These are phyloP conservation scores for Argentina anserina DNA, from an alignment of 306 rosid genomes.

Conservation along the genomic window DNA sequence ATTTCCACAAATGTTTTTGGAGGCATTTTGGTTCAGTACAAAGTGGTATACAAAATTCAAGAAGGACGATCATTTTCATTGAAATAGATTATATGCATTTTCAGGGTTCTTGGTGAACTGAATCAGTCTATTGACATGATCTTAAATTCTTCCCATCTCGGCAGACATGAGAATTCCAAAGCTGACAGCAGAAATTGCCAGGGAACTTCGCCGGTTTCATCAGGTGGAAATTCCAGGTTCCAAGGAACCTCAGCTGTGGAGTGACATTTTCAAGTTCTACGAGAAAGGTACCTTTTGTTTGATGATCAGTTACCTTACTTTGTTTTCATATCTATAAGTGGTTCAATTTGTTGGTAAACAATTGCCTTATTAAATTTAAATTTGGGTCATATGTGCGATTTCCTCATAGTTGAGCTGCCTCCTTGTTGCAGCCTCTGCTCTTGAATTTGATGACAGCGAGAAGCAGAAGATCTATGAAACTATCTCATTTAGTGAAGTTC, in stretches of 20 bases:
- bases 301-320: constrained; percentile 9
- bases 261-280: constrained; percentile 66
- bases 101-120: constrained; percentile 24
- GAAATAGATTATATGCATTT: constrained; percentile 20
- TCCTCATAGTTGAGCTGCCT: constrained; percentile 21
- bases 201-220: constrained; percentile 63
- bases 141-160: constrained; percentile 29
- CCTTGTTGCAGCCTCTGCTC: constrained; percentile 56
- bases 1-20: background rate
- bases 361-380: background rate
- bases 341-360: background rate
- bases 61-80: background rate
- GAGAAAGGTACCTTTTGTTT: constrained; percentile 55
- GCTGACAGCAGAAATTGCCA: constrained; percentile 74
- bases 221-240: constrained; percentile 77
- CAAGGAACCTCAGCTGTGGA: constrained; percentile 92
- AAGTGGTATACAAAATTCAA: constrained; percentile 15
- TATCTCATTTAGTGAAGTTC: constrained; percentile 63
- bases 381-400: background rate
- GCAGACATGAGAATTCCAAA: constrained; percentile 81
- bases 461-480: constrained; percentile 50
- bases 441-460: constrained; percentile 66
- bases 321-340: constrained; percentile 7
- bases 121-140: constrained; percentile 25
- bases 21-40: background rate